Conservation (phyloP, 192 early-diverging fungal genomes). For the Rhizoclosmatium sp. region DNA sequence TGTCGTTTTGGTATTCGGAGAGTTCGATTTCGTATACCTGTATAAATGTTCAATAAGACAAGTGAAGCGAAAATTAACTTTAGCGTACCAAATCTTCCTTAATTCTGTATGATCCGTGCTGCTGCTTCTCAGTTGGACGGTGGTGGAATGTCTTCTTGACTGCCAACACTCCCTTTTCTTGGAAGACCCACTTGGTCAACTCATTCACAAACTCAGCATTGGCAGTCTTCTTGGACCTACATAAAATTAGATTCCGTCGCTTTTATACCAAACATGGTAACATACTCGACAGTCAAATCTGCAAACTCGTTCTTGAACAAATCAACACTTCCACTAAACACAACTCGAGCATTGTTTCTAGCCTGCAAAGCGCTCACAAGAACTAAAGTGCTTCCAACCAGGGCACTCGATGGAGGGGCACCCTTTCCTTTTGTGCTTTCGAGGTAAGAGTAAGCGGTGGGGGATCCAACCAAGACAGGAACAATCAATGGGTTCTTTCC, state of each 20-base stretch:
- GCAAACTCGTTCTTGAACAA: constrained; percentile 83
- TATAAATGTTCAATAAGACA: background rate
- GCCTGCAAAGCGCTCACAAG: constrained; percentile 90
- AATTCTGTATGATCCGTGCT: constrained; percentile 87
- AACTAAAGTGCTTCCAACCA: constrained; percentile 69
- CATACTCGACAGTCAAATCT: constrained; percentile 40
- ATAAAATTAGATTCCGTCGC: background rate
- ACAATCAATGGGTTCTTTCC: constrained; percentile 69
- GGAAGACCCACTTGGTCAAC: constrained; percentile 88
- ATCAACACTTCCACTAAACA: constrained; percentile 81
- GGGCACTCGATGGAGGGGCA: constrained; percentile 46
- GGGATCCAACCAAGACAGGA: constrained; percentile 66
- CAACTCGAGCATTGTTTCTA: constrained; percentile 85
- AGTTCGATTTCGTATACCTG: constrained; percentile 85
- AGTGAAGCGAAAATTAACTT: constrained; percentile 23
- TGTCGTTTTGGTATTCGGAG: constrained; percentile 75
- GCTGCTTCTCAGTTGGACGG: constrained; percentile 67
- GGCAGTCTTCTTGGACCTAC: constrained; percentile 45
- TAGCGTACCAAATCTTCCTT: constrained; percentile 80
- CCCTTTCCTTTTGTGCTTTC: constrained; percentile 40
- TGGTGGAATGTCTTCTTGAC: constrained; percentile 73
- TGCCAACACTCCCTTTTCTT: constrained; percentile 88
- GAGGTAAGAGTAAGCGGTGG: constrained; percentile 72
- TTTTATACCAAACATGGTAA: constrained; percentile 10
- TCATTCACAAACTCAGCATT: constrained; percentile 81